Evolutionary conservation across 2,329 filamentous ascomycete species (phyloP), one percentile per base, ranked within the genome.

Genomic region (Aspergillus hortae): DNA sequence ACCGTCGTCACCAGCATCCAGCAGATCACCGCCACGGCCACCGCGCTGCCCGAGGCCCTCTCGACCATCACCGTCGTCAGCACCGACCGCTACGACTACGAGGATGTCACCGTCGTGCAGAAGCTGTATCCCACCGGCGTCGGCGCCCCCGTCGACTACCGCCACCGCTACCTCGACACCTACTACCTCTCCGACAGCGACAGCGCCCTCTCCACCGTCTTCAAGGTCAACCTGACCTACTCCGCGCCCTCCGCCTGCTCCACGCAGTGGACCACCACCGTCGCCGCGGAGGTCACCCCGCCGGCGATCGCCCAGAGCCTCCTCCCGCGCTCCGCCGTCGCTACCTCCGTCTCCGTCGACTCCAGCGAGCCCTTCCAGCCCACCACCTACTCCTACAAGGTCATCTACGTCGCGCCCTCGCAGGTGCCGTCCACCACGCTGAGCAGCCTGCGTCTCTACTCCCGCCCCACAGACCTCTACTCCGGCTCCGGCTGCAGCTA

Each of bases 211-310:
- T 21, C 17, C 35, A 67, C 61, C 6, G 45, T 60, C 25, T 68
- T 60, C 45, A 53, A 60, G 14, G 63, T 68, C 27, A 62, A 65
- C 36, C 35, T 68, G 42, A 61, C 57, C 36, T 67, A 56, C 36
- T 60, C 61, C 1, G 66, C 66, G 1, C 61, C 66, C 4, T 61
- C 65, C 0, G 56, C 46, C 41, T 68, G 66, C 55, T 62, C 61
- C 15, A 58, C 64, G 2, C 56, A 62, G 36, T 68, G 61, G 60
- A 62, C 62, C 0, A 56, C 57, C 6, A 65, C 65, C 4, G 62
- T 62, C 2, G 50, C 59, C 0, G 63, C 54, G 2, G 14, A 43
- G 1, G 46, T 68, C 14, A 32, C n/a, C n/a, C 60, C 60, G 3
- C 63, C 63, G 3, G 7, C 25, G 6, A 27, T 25, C 2, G 42